Percentiles rank a stretch among this genome's conserved stretches.
Conservation (phyloP, 768 basidiomycete genomes). For the Phylloporus sp. region DNA sequence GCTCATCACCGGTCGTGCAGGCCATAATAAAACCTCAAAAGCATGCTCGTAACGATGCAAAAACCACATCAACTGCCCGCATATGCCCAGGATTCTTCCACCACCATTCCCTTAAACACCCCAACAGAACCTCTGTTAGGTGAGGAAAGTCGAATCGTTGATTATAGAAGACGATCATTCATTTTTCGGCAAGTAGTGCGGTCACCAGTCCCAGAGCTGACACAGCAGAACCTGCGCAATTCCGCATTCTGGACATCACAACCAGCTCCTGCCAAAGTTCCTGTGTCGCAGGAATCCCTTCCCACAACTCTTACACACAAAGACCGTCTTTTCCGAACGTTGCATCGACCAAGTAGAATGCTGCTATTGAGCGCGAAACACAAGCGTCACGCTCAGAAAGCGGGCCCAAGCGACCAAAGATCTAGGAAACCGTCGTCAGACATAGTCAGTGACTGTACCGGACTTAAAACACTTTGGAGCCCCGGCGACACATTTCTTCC, state of each 20-base stretch:
- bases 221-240: not conserved
- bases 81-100: not conserved
- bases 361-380: too few species aligned
- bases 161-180: not conserved
- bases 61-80: not conserved
- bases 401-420: not conserved
- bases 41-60: not conserved
- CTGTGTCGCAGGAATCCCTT: not conserved
- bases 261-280: not conserved
- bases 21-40: not conserved
- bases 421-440: not conserved
- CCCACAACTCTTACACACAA: not conserved
- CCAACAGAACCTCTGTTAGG: constrained; percentile 2
- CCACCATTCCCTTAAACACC: not conserved
- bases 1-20: not conserved
- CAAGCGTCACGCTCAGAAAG: not conserved
- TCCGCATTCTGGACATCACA: not conserved
- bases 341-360: not conserved
- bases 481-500: constrained; percentile 19
- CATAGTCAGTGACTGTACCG: not conserved
- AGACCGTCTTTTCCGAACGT: not conserved
- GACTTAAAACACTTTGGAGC: constrained; percentile 10
- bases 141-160: not conserved
- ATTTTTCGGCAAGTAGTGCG: constrained; percentile 1
- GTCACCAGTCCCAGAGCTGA: not conserved